Evolutionary conservation across 2,329 filamentous ascomycete species (phyloP).

Genomic region (Ophiocordyceps camponoti-leonardi): DNA sequence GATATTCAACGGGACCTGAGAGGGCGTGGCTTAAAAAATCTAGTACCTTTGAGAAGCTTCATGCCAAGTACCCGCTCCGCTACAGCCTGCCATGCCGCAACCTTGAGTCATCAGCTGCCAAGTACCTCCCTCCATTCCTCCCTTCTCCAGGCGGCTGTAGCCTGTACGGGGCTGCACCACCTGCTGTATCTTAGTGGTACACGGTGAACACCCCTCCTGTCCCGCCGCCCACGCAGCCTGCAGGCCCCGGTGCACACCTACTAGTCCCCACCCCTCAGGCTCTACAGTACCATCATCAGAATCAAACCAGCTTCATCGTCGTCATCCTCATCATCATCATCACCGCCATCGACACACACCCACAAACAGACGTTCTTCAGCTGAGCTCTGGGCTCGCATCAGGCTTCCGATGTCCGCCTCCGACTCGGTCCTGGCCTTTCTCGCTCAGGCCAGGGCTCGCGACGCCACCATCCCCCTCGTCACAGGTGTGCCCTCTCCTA

Average conservation of each 20-base stretch:
- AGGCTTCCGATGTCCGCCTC: conserved; percentile 17
- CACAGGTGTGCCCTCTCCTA: conserved; percentile 18
- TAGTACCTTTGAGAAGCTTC: background rate
- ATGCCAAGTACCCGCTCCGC: background rate
- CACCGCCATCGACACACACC: no score
- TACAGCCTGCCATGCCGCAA: background rate
- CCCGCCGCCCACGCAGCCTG: no score
- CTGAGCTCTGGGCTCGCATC: background rate
- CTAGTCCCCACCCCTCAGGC: no score
- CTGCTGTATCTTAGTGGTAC: no score
- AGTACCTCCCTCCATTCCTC: background rate
- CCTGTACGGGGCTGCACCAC: no score
- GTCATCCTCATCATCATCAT: no score
- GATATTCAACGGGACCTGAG: background rate
- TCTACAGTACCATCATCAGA: no score
- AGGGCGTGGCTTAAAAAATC: background rate
- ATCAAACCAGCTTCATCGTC: no score
- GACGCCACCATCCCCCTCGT: conserved; percentile 24
- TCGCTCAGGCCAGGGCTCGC: conserved; percentile 27
- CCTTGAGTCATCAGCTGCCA: background rate
- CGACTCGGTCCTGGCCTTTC: conserved; percentile 20
- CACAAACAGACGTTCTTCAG: background rate
- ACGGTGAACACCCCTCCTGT: no score
- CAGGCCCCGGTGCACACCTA: no score
- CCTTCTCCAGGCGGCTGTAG: no score